Evolutionary conservation across 2,329 filamentous ascomycete genomes (phyloP).

Genomic region (Calycina marina): DNA sequence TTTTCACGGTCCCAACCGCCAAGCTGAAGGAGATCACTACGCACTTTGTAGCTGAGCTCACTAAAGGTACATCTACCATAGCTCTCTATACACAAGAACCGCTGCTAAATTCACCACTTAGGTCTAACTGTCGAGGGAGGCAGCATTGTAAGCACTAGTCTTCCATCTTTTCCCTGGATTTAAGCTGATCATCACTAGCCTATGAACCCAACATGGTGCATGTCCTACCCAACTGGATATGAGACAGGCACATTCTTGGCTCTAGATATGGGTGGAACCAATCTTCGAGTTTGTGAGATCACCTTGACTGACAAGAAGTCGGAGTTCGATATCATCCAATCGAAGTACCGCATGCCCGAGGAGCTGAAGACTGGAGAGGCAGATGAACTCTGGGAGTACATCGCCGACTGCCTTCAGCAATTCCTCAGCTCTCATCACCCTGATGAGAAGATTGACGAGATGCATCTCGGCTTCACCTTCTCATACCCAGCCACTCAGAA

Average conservation of each 20-base stretch:
- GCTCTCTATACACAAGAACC: constrained; percentile 6
- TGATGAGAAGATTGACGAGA: constrained; percentile 43
- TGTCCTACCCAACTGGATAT: constrained; percentile 72
- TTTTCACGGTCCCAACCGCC: constrained; percentile 61
- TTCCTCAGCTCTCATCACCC: constrained; percentile 80
- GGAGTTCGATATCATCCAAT: constrained; percentile 88
- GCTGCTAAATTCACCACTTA: too few relatives aligned
- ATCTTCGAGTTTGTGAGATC: constrained; percentile 88
- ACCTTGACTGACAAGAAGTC: constrained; percentile 75
- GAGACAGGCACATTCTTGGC: constrained; percentile 82
- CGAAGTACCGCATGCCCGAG: constrained; percentile 89
- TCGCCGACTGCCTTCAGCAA: constrained; percentile 81
- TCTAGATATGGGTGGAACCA: constrained; percentile 92
- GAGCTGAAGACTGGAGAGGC: constrained; percentile 75
- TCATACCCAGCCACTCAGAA: constrained; percentile 89
- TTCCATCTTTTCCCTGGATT: not conserved
- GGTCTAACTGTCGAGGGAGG: constrained; percentile 77
- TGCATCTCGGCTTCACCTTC: constrained; percentile 88
- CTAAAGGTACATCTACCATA: constrained; percentile 49
- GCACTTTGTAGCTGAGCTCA: constrained; percentile 79
- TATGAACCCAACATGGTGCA: constrained; percentile 97
- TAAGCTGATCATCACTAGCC: constrained; percentile 40
- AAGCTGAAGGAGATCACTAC: constrained; percentile 84
- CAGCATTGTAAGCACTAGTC: constrained; percentile 63
- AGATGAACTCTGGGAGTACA: constrained; percentile 88